phyloP scores from a whole-genome alignment of 73 alveolate species.

The Paramecium tetraurelia region DNA sequence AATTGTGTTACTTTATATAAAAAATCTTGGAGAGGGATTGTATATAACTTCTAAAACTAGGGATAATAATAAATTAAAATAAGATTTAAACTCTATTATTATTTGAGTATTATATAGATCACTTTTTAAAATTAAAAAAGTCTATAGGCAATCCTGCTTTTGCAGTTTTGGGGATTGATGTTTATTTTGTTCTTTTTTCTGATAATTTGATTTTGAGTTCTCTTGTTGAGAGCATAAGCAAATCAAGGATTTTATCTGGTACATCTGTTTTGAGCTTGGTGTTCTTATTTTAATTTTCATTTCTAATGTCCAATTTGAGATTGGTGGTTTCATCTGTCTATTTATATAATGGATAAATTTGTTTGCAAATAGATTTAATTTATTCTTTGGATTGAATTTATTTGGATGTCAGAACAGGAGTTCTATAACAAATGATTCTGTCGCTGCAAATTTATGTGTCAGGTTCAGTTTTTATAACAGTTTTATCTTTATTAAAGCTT shows the following conservation, averaged over 20 bases:
- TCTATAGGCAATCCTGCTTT: background rate
- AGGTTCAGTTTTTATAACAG: conserved; percentile 2
- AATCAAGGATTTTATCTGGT: background rate
- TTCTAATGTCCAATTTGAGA: background rate
- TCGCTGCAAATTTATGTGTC: background rate
- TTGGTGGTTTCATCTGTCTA: background rate
- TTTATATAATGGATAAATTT: background rate
- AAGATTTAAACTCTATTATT: background rate
- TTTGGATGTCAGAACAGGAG: background rate
- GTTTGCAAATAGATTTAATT: background rate
- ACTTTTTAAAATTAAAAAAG: background rate
- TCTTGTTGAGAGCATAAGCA: background rate
- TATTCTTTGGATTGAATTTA: background rate
- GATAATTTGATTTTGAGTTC: background rate
- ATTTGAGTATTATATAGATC: background rate
- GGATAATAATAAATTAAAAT: no score
- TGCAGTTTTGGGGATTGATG: background rate
- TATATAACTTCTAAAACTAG: no score
- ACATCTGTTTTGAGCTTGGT: background rate
- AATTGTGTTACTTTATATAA: no score
- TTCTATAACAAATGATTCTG: background rate
- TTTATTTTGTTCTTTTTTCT: background rate
- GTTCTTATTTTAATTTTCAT: background rate
- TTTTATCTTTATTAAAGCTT: background rate
- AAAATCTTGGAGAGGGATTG: no score